Conservation (phyloP, 225 moss, liverwort and hornwort genomes). For the Marchantia paleacea region DNA sequence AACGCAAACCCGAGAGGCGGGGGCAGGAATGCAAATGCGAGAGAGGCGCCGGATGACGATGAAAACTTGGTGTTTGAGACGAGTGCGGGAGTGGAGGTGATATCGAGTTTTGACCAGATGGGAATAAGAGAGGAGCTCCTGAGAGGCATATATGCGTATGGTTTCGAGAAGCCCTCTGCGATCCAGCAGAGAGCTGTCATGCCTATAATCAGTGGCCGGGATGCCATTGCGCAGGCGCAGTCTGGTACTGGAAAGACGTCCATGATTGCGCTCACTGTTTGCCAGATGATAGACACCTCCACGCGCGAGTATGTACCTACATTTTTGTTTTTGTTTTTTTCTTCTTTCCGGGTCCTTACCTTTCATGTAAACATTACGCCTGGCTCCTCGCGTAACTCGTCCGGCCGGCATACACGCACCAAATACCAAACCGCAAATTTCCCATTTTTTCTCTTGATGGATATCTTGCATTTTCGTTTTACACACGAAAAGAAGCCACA, state of each 20-base stretch:
- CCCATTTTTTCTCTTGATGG: too few relatives aligned
- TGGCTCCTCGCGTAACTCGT: too few relatives aligned
- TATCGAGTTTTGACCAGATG: constrained; percentile 86
- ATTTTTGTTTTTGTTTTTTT: background rate
- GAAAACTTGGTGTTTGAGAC: constrained; percentile 82
- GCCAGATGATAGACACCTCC: constrained; percentile 82
- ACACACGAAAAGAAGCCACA: too few relatives aligned
- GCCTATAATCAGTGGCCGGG: constrained; percentile 84
- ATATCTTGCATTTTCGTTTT: too few relatives aligned
- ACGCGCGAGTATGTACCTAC: constrained; percentile 60
- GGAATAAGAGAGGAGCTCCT: constrained; percentile 77
- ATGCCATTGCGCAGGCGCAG: constrained; percentile 93
- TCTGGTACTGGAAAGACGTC: constrained; percentile 89
- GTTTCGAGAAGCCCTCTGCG: constrained; percentile 83
- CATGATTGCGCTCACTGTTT: constrained; percentile 82
- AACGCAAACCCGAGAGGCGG: constrained; percentile 32
- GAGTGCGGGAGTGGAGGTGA: constrained; percentile 76
- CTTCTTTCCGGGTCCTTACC: too few relatives aligned
- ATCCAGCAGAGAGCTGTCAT: constrained; percentile 90
- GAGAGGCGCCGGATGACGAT: constrained; percentile 64
- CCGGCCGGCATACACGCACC: too few relatives aligned
- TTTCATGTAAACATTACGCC: too few relatives aligned
- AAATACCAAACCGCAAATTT: too few relatives aligned
- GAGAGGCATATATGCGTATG: constrained; percentile 81
- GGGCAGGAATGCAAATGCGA: constrained; percentile 55